Evolutionary conservation across 1,139 yeast species (phyloP), one percentile per base, ranked within the genome.

Genomic region (Tardiomyces depauwii): DNA sequence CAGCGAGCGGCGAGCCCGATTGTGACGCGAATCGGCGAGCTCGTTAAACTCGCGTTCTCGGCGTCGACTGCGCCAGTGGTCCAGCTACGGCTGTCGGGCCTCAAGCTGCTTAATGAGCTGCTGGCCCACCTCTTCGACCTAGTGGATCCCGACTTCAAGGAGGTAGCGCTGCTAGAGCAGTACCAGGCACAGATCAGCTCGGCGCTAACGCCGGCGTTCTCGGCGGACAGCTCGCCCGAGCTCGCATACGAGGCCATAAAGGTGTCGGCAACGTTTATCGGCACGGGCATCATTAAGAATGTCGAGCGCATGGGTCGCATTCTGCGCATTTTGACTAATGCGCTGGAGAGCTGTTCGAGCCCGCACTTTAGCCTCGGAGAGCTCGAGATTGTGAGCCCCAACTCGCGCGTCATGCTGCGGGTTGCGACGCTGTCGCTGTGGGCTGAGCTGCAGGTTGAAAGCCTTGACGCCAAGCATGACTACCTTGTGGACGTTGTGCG

Each of bases 111-210:
- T 38, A 86, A 87, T 13, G 76, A 78, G 48, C 62, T 79, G 19
- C 63, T 81, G 40, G 62, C 62, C n/a, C 62, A 65, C 1, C 72
- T 70, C 53, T 70, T 76, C 11, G 68, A 68, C 32, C 66, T 80
- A 48, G 76, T 72, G 12, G 96, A 87, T 60, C 88, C 93, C 0
- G 74, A 82, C 42, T 82, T 81, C 55, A 81, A 85, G 0, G 80
- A 80, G 1, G 76, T 76, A 11, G 78, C 93, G 0, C 71, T 88
- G 12, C 68, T 91, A 48, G 95, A 86, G 55, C 96, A 88, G 62
- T 95, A 85, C 57, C 96, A 91, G 58, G 97, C 97, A 0, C 96
- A 88, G 56, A 84, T 91, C 16, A 82, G 87, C 12, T 82, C 95
- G 51, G 95, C 97, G 0, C 71, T 91, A 49, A 76, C 88, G 43